Conservation (phyloP, 768 basidiomycete species). For the Hygrophorus pudorinus region DNA sequence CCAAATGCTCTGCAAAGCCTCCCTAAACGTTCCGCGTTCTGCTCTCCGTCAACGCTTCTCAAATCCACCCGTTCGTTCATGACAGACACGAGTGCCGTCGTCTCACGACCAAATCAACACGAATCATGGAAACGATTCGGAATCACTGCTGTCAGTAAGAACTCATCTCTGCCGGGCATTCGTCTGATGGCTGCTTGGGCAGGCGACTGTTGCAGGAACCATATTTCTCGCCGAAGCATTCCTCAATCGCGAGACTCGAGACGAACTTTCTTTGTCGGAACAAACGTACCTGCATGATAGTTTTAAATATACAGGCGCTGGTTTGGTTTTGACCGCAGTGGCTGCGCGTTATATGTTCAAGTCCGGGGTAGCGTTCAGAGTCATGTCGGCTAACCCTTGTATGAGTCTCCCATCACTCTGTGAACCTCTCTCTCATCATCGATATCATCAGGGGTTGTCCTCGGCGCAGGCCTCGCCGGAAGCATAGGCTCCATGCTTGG, state of each 20-base stretch:
- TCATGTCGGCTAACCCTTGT: constrained; percentile 85
- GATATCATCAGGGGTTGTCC: constrained; percentile 51
- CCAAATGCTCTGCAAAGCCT: constrained; percentile 20
- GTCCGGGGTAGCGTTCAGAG: constrained; percentile 53
- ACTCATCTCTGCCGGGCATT: not conserved
- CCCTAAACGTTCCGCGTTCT: constrained; percentile 16
- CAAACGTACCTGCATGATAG: constrained; percentile 63
- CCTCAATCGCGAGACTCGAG: constrained; percentile 74
- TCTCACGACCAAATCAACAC: constrained; percentile 24
- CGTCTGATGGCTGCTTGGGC: constrained; percentile 1
- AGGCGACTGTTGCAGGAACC: constrained; percentile 68
- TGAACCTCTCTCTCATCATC: not conserved
- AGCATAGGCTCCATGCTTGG: constrained; percentile 84
- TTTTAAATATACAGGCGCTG: constrained; percentile 79
- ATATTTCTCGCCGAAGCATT: constrained; percentile 53
- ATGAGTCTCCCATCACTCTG: constrained; percentile 14
- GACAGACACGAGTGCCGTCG: constrained; percentile 31
- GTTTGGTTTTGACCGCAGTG: constrained; percentile 64
- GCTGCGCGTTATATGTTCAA: constrained; percentile 74
- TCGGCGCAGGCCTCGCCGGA: constrained; percentile 71
- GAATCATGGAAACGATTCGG: constrained; percentile 36
- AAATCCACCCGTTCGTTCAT: constrained; percentile 34
- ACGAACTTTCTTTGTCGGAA: constrained; percentile 50
- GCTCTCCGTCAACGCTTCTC: not conserved
- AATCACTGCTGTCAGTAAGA: constrained; percentile 39